phyloP scores from a whole-genome alignment of 805 yeast genomes.

The Candida adriatica region DNA sequence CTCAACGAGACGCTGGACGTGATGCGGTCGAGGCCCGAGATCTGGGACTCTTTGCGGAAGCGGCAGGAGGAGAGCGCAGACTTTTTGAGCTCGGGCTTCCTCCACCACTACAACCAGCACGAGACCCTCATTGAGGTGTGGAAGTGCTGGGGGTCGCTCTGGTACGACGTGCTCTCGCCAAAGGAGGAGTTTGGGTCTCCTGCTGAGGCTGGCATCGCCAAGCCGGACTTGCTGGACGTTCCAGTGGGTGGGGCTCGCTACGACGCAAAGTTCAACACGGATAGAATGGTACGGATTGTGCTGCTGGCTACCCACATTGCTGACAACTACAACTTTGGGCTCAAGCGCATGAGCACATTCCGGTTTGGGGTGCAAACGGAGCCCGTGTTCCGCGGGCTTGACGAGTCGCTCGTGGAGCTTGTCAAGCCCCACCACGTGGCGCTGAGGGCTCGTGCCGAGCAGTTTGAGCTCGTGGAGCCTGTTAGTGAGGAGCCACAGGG shows the following conservation, averaged over 20 bases:
- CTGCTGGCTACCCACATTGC: conserved; percentile 46
- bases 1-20: conserved; percentile 48
- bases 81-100: conserved; percentile 18
- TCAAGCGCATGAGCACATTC: conserved; percentile 35
- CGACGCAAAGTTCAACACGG: conserved; percentile 35
- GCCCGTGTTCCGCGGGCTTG: conserved; percentile 7
- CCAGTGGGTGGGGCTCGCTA: conserved; percentile 58
- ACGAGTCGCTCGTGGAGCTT: conserved; percentile 6
- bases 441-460: conserved; percentile 11
- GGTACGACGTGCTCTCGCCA: conserved; percentile 58
- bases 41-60: conserved; percentile 1
- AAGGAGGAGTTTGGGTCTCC: conserved; percentile 47
- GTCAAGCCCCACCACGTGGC: conserved; percentile 9
- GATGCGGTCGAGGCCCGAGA: conserved; percentile 16
- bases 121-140: conserved; percentile 71
- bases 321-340: conserved; percentile 46
- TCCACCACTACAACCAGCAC: conserved; percentile 47
- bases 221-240: conserved; percentile 48
- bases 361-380: conserved; percentile 14
- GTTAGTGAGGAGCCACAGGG: conserved; percentile 7
- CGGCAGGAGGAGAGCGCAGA: conserved; percentile 12
- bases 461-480: conserved; percentile 10
- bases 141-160: conserved; percentile 80
- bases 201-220: conserved; percentile 50
- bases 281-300: conserved; percentile 44